phyloP scores from a whole-genome alignment of 2,329 filamentous ascomycete genomes.

The Clonostachys solani region DNA sequence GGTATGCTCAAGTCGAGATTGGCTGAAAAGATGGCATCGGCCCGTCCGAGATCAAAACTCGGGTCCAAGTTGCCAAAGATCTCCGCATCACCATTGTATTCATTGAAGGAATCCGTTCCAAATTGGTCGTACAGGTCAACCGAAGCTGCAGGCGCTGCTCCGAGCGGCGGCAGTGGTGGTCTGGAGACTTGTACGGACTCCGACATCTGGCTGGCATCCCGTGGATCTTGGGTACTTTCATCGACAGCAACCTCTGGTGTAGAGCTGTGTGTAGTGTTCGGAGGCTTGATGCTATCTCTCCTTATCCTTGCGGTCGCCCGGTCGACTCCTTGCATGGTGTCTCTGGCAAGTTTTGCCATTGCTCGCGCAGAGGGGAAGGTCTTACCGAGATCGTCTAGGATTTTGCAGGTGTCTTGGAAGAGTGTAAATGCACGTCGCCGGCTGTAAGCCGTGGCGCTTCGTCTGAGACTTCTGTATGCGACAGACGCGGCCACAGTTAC shows the following conservation, averaged over 20 bases:
- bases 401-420: constrained; percentile 11
- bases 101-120: constrained; percentile 5
- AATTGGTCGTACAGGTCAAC: constrained; percentile 3
- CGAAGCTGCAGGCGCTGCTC: background rate
- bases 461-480: constrained; percentile 13
- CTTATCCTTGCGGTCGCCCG: constrained; percentile 7
- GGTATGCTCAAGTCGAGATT: constrained; percentile 7
- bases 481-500: constrained; percentile 13
- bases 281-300: constrained; percentile 4
- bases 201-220: background rate
- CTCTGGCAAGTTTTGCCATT: constrained; percentile 12
- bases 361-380: constrained; percentile 12
- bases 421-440: constrained; percentile 8
- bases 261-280: background rate
- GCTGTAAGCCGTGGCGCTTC: constrained; percentile 10
- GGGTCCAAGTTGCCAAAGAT: constrained; percentile 14
- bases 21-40: constrained; percentile 11
- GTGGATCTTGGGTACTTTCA: background rate
- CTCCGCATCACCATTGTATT: constrained; percentile 5
- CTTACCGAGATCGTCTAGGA: constrained; percentile 10
- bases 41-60: constrained; percentile 11
- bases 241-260: background rate
- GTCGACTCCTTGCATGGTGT: constrained; percentile 12
- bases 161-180: background rate
- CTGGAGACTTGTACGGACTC: background rate